phyloP scores from a whole-genome alignment of 2,329 filamentous ascomycete genomes.

The Orbilia quercus region DNA sequence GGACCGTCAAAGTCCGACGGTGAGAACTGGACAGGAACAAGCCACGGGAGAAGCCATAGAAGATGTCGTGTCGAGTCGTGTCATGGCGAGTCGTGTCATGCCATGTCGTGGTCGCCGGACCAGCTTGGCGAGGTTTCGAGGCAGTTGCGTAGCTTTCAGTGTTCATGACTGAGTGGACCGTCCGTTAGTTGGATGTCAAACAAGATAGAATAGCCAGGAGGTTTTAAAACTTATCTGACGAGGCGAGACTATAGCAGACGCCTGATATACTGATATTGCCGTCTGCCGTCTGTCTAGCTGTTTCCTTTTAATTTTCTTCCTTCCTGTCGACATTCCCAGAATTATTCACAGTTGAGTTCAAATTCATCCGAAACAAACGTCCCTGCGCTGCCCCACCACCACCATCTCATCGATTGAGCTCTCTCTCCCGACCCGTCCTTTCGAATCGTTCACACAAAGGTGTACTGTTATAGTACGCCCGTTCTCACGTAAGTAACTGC shows the following conservation, averaged over 20 bases:
- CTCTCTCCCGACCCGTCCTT: background rate
- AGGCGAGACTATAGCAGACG: slow-evolving; percentile 16
- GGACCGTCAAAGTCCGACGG: background rate
- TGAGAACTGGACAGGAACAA: background rate
- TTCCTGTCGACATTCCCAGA: slow-evolving; percentile 3
- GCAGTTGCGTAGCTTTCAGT: slow-evolving; percentile 16
- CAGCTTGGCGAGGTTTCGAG: slow-evolving; percentile 25
- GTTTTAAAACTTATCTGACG: slow-evolving; percentile 18
- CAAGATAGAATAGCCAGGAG: slow-evolving; percentile 34
- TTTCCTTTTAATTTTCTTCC: background rate
- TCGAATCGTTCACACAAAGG: background rate
- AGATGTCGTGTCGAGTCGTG: background rate
- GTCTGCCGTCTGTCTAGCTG: background rate
- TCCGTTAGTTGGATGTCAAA: too few relatives aligned
- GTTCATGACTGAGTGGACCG: too few relatives aligned
- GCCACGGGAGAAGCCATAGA: background rate
- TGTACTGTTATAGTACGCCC: background rate
- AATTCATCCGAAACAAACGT: slow-evolving; percentile 52
- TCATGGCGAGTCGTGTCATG: background rate
- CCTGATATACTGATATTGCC: too few relatives aligned
- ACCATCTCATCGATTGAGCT: slow-evolving; percentile 17
- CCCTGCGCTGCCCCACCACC: slow-evolving; percentile 35
- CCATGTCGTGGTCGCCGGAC: slow-evolving; percentile 36
- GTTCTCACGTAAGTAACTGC: slow-evolving; percentile 23
- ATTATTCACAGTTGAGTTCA: slow-evolving; percentile 11